phyloP scores from a whole-genome alignment of 1,139 yeast genomes.

The Nematodospora anomalae region DNA sequence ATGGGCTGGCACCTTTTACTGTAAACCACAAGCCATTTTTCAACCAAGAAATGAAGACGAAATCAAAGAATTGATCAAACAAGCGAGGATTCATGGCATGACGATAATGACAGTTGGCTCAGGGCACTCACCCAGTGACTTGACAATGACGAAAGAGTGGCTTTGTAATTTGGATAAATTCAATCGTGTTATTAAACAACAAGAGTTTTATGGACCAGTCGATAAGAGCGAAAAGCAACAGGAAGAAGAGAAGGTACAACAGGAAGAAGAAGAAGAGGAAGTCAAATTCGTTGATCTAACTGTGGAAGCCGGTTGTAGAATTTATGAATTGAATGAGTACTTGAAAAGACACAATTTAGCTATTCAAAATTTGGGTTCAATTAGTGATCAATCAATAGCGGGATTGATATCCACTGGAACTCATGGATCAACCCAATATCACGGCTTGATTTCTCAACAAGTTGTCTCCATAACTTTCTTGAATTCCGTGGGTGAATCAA shows the following conservation, averaged over 20 bases:
- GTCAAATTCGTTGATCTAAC: conserved; percentile 83
- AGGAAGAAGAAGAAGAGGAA: conserved; percentile 24
- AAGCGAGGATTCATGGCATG: conserved; percentile 59
- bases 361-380: conserved; percentile 89
- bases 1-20: conserved; percentile 89
- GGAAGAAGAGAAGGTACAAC: conserved; percentile 39
- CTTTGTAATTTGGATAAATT: conserved; percentile 80
- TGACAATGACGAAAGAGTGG: conserved; percentile 91
- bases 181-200: conserved; percentile 50
- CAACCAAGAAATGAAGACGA: conserved; percentile 72
- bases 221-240: conserved; percentile 22
- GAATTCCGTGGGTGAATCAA: conserved; percentile 69
- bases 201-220: conserved; percentile 40
- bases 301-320: conserved; percentile 87
- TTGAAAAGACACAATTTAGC: conserved; percentile 69
- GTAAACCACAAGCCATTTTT: conserved; percentile 73
- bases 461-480: conserved; percentile 74
- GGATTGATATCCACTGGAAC: conserved; percentile 96
- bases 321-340: conserved; percentile 72
- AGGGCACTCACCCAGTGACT: conserved; percentile 92
- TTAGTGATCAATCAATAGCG: conserved; percentile 90
- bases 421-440: conserved; percentile 92
- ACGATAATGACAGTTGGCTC: conserved; percentile 88
- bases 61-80: conserved; percentile 59
- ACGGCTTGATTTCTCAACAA: conserved; percentile 87